These are phyloP conservation scores for Poterioochromonas sp. DNA, from an alignment of 352 stramenopile genomes.

Conservation along the genomic window DNA sequence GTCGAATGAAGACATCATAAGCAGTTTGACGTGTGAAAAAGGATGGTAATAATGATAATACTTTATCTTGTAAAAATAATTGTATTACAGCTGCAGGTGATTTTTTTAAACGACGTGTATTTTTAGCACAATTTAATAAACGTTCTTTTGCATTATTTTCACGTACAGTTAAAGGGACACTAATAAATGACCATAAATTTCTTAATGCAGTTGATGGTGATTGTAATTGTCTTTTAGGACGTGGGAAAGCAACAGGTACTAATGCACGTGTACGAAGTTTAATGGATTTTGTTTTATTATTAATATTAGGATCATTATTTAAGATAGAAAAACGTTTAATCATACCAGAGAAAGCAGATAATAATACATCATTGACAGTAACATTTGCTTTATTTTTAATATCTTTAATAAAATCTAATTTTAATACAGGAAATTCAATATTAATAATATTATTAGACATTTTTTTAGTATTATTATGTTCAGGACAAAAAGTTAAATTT, in stretches of 20 bases:
- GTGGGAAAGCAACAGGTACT: constrained; percentile 39
- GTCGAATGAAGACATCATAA: constrained; percentile 42
- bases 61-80: constrained; percentile 40
- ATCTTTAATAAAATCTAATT: constrained; percentile 42
- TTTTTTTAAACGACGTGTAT: constrained; percentile 39
- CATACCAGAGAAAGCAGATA: constrained; percentile 38
- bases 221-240: constrained; percentile 22
- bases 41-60: constrained; percentile 42
- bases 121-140: not conserved
- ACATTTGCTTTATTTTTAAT: constrained; percentile 42
- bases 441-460: constrained; percentile 7
- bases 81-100: constrained; percentile 42
- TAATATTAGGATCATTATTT: constrained; percentile 34
- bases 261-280: constrained; percentile 36
- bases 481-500: constrained; percentile 11
- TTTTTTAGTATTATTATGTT: not conserved
- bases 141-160: not conserved
- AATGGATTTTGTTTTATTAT: constrained; percentile 19
- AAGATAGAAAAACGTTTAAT: constrained; percentile 39
- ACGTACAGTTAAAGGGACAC: constrained; percentile 7
- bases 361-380: constrained; percentile 45
- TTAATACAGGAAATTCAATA: constrained; percentile 38
- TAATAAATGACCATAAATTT: constrained; percentile 35
- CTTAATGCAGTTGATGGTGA: constrained; percentile 1
- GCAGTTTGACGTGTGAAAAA: constrained; percentile 42